These are phyloP conservation scores for Aquanectria penicillioides DNA, from an alignment of 2,329 filamentous ascomycete species.

Conservation along the genomic window DNA sequence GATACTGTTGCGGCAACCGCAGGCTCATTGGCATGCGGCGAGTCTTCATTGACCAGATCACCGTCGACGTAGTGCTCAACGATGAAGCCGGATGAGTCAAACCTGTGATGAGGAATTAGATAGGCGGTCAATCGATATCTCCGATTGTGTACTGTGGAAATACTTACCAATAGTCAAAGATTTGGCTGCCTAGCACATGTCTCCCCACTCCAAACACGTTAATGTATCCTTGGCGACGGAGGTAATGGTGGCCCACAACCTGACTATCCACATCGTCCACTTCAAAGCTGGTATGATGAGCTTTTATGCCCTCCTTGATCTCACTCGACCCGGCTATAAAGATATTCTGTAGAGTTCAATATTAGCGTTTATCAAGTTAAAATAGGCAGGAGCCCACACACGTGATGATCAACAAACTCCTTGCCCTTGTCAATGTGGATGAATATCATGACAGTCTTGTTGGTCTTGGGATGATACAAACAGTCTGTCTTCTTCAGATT, in stretches of 20 bases:
- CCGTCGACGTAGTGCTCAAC: slow-evolving; percentile 21
- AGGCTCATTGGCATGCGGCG: slow-evolving; percentile 10
- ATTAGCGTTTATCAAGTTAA: background rate
- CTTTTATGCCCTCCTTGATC: slow-evolving; percentile 16
- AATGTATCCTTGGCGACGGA: slow-evolving; percentile 3
- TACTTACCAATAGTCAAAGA: slow-evolving; percentile 21
- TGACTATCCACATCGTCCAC: slow-evolving; percentile 18
- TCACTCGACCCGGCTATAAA: slow-evolving; percentile 17
- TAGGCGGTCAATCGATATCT: background rate
- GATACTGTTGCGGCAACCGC: slow-evolving; percentile 15
- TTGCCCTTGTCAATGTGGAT: slow-evolving; percentile 18
- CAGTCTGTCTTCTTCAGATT: slow-evolving; percentile 9
- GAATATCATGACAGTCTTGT: slow-evolving; percentile 17
- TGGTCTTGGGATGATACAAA: slow-evolving; percentile 1
- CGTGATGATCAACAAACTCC: slow-evolving; percentile 19
- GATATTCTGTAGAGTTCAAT: background rate
- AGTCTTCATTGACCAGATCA: slow-evolving; percentile 20
- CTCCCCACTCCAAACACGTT: slow-evolving; percentile 16
- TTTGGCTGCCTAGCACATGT: slow-evolving; percentile 20
- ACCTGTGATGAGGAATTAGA: slow-evolving; percentile 3
- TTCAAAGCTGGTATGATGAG: slow-evolving; percentile 18
- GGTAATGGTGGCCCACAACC: slow-evolving; percentile 10
- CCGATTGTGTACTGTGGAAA: background rate
- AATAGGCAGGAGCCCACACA: background rate
- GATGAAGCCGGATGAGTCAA: slow-evolving; percentile 16